These are phyloP conservation scores for Chlorella vulgaris DNA, from an alignment of 139 green algal genomes.

Conservation along the genomic window DNA sequence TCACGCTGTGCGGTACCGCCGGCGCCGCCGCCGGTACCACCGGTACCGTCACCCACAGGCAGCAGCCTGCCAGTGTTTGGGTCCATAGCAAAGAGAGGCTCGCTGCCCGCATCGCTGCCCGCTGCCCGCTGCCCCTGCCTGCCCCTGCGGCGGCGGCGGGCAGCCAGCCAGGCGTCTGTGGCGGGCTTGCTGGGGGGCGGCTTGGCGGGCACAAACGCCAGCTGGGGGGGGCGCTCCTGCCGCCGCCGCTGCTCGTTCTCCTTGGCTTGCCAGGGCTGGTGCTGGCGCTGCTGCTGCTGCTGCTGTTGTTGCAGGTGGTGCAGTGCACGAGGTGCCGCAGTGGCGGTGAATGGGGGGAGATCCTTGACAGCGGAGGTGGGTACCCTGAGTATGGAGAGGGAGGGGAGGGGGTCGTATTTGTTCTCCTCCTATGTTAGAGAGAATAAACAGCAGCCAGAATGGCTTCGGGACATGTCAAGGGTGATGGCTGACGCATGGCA, in stretches of 20 bases:
- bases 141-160: not conserved
- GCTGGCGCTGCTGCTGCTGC: not conserved
- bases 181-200: slow-evolving; percentile 39
- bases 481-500: too few species aligned
- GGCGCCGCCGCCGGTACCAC: too few species aligned
- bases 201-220: slow-evolving; percentile 30
- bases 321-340: not conserved
- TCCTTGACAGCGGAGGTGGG: slow-evolving; percentile 34
- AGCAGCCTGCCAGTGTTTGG: slow-evolving; percentile 79
- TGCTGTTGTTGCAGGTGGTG: not conserved
- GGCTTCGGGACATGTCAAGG: too few species aligned
- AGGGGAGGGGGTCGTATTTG: too few species aligned
- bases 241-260: not conserved
- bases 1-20: too few species aligned
- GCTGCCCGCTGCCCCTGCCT: not conserved
- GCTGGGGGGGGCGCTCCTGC: slow-evolving; percentile 5
- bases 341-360: slow-evolving; percentile 35
- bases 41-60: not conserved
- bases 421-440: too few species aligned
- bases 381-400: slow-evolving; percentile 12
- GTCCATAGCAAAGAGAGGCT: slow-evolving; percentile 62
- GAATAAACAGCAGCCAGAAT: too few species aligned
- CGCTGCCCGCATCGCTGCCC: not conserved
- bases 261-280: not conserved
- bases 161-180: slow-evolving; percentile 56